Evolutionary conservation across 441 rosid species (phyloP).

Genomic region (Croton setiger): DNA sequence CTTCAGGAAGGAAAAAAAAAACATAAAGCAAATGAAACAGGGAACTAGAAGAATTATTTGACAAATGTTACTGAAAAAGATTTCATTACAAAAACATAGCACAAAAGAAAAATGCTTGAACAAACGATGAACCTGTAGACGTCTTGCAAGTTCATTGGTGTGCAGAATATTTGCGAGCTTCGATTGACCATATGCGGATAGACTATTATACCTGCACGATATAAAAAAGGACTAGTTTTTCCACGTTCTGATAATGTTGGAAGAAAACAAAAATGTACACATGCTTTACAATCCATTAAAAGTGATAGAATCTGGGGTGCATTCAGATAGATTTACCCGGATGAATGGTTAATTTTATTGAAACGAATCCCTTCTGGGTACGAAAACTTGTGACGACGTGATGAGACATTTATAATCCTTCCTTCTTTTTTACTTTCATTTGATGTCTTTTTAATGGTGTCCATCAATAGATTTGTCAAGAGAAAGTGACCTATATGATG

Average conservation of each 20-base stretch:
- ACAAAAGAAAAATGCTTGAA: not conserved
- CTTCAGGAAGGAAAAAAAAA: not conserved
- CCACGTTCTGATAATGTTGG: not conserved
- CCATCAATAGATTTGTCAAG: conserved; percentile 55
- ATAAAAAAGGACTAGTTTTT: conserved; percentile 9
- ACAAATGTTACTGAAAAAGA: too few species aligned
- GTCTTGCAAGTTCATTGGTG: conserved; percentile 55
- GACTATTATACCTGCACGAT: conserved; percentile 35
- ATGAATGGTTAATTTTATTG: conserved; percentile 45
- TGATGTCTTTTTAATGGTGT: conserved; percentile 58
- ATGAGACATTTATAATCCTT: conserved; percentile 57
- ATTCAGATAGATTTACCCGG: conserved; percentile 32
- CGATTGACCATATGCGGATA: conserved; percentile 50
- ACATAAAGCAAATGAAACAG: not conserved
- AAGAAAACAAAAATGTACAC: not conserved
- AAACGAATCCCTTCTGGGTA: conserved; percentile 56
- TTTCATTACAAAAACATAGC: not conserved
- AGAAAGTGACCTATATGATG: conserved; percentile 58
- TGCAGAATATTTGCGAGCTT: conserved; percentile 71
- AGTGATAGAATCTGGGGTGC: not conserved
- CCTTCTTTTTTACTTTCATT: conserved; percentile 48
- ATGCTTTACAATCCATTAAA: not conserved
- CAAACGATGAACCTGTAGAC: conserved; percentile 37
- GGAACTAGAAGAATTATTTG: not conserved
- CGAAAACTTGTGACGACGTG: conserved; percentile 42